Evolutionary conservation across 352 stramenopile species (phyloP), one percentile per base, ranked within the genome.

Genomic region (Globisporangium nodosum): DNA sequence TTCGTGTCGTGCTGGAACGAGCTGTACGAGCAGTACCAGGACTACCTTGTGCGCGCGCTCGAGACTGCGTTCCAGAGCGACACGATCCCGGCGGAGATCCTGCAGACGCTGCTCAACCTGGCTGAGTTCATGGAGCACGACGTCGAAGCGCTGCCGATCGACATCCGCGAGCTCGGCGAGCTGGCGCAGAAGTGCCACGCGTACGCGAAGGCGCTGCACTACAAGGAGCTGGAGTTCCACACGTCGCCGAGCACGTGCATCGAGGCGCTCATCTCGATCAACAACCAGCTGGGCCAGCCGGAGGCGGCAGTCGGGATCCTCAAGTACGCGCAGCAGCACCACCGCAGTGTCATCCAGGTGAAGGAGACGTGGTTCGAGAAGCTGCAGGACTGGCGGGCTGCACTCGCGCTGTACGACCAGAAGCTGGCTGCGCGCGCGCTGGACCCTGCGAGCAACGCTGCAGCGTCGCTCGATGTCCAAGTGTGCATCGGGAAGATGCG

Each of bases 101-200:
- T 99, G 31, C 95, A 98, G 61, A 90, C 89, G 33, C 71, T 99
- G 27, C 69, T 99, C 8, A 98, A 99, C 68, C 72, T 99, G 8
- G 96, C 94, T 5, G 97, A 99, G 78, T 99, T 99, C 63, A 99
- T 99, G 94, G 97, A 99, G 68, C 94, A 98, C 56, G 95, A 99
- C 60, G 93, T 98, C 42, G 88, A 97, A 64, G 81, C 85, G 7
- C 75, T 99, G 52, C 96, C 97, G 2, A 99, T 99, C 52, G 84
- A 98, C 62, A 98, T 98, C 58, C 81, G 88, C 3, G 87, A 98
- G 43, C 73, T 99, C 5, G 96, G 95, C 5, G 88, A 98, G 55
- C 72, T 99, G 7, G 81, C 81, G 31, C 80, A 98, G 60, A 98
- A 98, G 61, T 99, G 96, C 60, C 94, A 98, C 60, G 96, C 96